phyloP scores from a whole-genome alignment of 805 yeast genomes.

The Kazachstania viticola region DNA sequence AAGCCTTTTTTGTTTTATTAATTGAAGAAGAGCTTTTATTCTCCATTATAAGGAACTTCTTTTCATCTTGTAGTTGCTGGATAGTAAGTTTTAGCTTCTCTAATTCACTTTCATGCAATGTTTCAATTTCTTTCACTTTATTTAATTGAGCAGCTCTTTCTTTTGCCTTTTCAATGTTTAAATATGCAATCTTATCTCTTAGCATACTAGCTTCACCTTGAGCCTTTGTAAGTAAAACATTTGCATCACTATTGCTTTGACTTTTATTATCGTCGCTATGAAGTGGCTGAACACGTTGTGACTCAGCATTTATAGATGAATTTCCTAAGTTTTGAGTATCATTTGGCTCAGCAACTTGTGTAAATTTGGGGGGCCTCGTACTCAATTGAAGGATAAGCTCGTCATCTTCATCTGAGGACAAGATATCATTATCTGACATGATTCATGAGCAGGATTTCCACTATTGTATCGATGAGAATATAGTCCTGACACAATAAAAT shows the following conservation, averaged over 20 bases:
- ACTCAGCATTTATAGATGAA: background rate
- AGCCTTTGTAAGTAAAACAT: conserved; percentile 35
- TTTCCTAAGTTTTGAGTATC: background rate
- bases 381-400: conserved; percentile 39
- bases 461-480: no score
- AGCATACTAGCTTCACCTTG: conserved; percentile 77
- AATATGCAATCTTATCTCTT: conserved; percentile 46
- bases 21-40: conserved; percentile 21
- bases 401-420: conserved; percentile 28
- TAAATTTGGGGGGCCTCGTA: conserved; percentile 25
- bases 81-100: conserved; percentile 32
- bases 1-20: conserved; percentile 1
- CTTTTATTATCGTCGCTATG: background rate
- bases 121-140: conserved; percentile 17
- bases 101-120: conserved; percentile 24
- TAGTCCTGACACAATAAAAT: no score
- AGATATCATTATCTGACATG: no score
- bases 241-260: background rate
- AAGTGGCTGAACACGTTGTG: background rate
- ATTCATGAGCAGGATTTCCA: no score
- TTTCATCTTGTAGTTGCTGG: conserved; percentile 40
- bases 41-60: conserved; percentile 42
- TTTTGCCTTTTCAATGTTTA: conserved; percentile 31
- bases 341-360: no score
- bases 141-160: conserved; percentile 26